Evolutionary conservation across 1,139 yeast genomes (phyloP).

Genomic region (Kazachstania sp.): DNA sequence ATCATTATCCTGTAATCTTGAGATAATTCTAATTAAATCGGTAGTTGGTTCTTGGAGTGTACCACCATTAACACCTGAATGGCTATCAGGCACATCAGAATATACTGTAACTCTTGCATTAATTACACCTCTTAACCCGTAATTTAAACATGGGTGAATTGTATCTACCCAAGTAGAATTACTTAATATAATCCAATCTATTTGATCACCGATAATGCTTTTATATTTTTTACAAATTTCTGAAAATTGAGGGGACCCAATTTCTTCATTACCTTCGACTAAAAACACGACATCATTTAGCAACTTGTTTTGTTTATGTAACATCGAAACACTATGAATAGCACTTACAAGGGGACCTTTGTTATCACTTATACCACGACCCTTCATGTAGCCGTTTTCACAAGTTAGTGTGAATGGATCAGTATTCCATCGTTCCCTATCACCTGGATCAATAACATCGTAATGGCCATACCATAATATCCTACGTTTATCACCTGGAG

Average conservation of each 20-base stretch:
- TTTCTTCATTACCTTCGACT: conserved; percentile 93
- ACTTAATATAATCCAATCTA: conserved; percentile 85
- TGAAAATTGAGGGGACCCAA: conserved; percentile 82
- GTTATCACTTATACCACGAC: conserved; percentile 90
- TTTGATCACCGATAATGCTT: conserved; percentile 45
- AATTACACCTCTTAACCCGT: conserved; percentile 87
- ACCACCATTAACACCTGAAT: conserved; percentile 97
- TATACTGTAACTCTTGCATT: conserved; percentile 64
- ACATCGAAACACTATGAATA: conserved; percentile 75
- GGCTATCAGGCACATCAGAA: conserved; percentile 78
- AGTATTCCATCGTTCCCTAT: conserved; percentile 57
- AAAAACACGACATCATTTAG: conserved; percentile 71
- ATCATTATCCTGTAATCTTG: conserved; percentile 50
- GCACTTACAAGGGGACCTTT: conserved; percentile 94
- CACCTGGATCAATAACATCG: conserved; percentile 75
- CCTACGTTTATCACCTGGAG: conserved; percentile 28
- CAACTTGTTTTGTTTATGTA: conserved; percentile 45
- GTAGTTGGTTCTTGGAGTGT: conserved; percentile 80
- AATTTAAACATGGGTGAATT: conserved; percentile 79
- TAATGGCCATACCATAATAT: conserved; percentile 92
- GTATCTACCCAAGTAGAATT: conserved; percentile 95
- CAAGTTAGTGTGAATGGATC: conserved; percentile 73
- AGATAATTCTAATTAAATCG: conserved; percentile 66
- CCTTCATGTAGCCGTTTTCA: conserved; percentile 76
- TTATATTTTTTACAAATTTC: conserved; percentile 47